Evolutionary conservation across 768 basidiomycete genomes (phyloP), one percentile per base, ranked within the genome.

Genomic region (Leccinum aurantiacum): DNA sequence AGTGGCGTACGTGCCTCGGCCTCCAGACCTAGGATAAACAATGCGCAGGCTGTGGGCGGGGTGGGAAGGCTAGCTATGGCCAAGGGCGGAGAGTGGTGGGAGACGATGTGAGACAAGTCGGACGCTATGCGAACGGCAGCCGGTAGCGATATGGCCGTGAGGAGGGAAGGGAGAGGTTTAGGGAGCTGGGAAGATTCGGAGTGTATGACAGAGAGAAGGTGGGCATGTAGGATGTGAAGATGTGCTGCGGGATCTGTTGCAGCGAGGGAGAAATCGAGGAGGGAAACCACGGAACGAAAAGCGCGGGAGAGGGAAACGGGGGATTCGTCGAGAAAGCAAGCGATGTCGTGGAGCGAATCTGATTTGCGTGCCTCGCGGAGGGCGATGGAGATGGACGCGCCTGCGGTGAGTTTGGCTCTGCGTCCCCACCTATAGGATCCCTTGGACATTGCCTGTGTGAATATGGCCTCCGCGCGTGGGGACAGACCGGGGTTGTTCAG

Each of bases 391-490:
- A 92, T 76, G 50, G 86, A 83, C 3, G 87, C 89, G 13, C 84
- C 92, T 0, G 88, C 87, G 13, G 84, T 79, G 48, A 84, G 75
- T 71, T 83, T 90, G 22, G 91, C 86, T 63, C 81, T 86, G 54
- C 84, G 80, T 38, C 92, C 91, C 91, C 91, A 94, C 38, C 82
- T 83, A 68, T 84, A 87, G 10, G 77, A 71, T 14, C 82, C 83
- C 33, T 77, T 77, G 24, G 74, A 61, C 83, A 86, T 90, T 25
- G 84, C 83, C 64, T 87, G 84, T 74, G 82, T 82, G 74, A 93
- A 93, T 27, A 93, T 73, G 57, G 79, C 78, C 60, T 80, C 81
- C 13, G 88, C 87, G 63, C 91, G 89, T 64, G 83, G 79, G 62
- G 85, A 79, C 66, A 86, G 76, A 69, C 85, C 86, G 65, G 85